Percentiles rank a stretch among this genome's conserved stretches.
These are phyloP conservation scores for Petrea volubilis DNA, from an alignment of 257 asterid species.

Conservation along the genomic window DNA sequence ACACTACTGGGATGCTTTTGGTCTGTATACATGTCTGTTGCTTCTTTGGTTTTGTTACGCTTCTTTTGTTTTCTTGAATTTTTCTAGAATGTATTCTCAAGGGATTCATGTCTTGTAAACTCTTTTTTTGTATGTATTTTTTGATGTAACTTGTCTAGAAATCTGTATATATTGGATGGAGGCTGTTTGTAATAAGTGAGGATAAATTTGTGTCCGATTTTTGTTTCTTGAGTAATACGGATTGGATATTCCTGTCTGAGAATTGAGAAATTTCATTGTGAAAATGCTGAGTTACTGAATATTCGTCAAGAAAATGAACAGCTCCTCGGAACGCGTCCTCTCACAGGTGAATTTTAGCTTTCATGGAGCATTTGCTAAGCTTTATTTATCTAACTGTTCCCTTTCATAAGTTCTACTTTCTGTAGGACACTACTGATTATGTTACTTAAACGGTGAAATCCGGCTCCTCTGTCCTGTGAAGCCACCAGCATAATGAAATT, in stretches of 20 bases:
- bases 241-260: not conserved
- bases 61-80: not conserved
- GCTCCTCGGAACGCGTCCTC: slow-evolving; percentile 26
- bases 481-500: not conserved
- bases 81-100: not conserved
- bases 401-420: not conserved
- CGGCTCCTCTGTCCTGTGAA: slow-evolving; percentile 19
- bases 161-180: not conserved
- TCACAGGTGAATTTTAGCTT: slow-evolving; percentile 56
- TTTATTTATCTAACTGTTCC: not conserved
- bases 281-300: too few species aligned
- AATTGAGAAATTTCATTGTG: too few species aligned
- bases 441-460: slow-evolving; percentile 20
- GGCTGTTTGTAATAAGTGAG: not conserved
- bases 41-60: not conserved
- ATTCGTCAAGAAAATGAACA: slow-evolving; percentile 23
- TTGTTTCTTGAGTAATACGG: not conserved
- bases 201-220: not conserved
- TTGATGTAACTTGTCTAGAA: slow-evolving; percentile 18
- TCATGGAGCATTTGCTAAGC: slow-evolving; percentile 12
- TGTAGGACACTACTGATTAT: slow-evolving; percentile 19
- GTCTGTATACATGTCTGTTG: not conserved
- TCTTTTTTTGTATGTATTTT: slow-evolving; percentile 2
- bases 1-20: slow-evolving; percentile 17
- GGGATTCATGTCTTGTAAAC: slow-evolving; percentile 21